Evolutionary conservation across 2,329 filamentous ascomycete species (phyloP).

Genomic region (Diplodia scrobiculata): DNA sequence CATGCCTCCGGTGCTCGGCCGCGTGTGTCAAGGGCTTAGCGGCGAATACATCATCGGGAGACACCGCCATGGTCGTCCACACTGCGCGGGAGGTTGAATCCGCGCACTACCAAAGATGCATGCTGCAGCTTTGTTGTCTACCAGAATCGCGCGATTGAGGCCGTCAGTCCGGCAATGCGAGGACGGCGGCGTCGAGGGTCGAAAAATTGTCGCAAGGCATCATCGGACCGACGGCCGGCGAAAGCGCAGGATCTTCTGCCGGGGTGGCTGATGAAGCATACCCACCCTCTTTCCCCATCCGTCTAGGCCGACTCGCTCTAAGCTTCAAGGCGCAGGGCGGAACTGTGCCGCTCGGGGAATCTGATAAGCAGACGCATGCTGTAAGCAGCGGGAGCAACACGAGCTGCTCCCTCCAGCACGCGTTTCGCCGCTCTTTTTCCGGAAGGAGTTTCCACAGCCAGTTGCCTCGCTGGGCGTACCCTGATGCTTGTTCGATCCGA

Average conservation of each 20-base stretch:
- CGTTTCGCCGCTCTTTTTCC: neutral
- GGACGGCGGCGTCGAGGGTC: neutral
- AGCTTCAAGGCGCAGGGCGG: conserved; percentile 11
- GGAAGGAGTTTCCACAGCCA: neutral
- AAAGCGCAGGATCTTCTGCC: conserved; percentile 3
- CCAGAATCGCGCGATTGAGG: neutral
- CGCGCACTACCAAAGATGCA: too few species aligned
- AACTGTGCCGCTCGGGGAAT: conserved; percentile 4
- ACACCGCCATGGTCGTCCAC: neutral
- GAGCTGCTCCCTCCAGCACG: neutral
- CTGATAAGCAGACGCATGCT: conserved; percentile 12
- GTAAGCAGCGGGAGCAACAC: neutral
- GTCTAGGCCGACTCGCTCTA: conserved; percentile 6
- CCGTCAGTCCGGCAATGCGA: neutral
- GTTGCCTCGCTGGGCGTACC: neutral
- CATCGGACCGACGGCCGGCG: conserved; percentile 12
- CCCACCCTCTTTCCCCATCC: conserved; percentile 7
- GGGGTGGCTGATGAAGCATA: conserved; percentile 2
- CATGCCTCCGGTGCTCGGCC: conserved; percentile 15
- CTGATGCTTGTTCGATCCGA: neutral
- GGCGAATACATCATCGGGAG: neutral
- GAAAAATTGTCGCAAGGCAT: conserved; percentile 22
- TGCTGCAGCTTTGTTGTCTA: too few species aligned
- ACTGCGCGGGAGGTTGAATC: too few species aligned
- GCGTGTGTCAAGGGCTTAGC: conserved; percentile 13